Base-by-base conservation (phyloP, 1,139 yeast species). In the Magnusiomyces suaveolens region DNA sequence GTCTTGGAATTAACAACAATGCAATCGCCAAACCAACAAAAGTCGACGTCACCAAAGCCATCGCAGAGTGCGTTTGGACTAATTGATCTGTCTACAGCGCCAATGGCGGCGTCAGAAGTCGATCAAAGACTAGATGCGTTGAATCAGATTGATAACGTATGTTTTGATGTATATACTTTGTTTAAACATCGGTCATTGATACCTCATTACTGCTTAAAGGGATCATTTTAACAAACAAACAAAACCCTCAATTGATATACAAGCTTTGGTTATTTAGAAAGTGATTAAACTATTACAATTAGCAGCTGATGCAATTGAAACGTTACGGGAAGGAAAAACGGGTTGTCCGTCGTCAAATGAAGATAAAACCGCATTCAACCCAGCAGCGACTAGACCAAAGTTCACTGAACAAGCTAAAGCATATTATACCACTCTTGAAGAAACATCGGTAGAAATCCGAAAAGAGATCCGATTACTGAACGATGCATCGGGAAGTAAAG, bases 271-370 rank as follows among this genome's bases (percentile, higher is more conserved):
- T n/a, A n/a, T n/a, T 29, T 46, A 62, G 57, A 66, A 68, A 57
- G 69, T 75, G 32, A 69, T 75, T 46, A 59, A 70, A 26, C 62
- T 75, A 54, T 58, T 75, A 25, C 70, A 69, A 43, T 65, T 67
- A 32, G 77, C 76, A 1, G 69, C 77, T 1, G 65, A 64, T 26
- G 71, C 75, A 1, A 69, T 74, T 2, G 70, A 65, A 43, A 66
- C 75, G 29, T 58, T 75, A 51, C 67, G 68, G 49, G 62, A 64
- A 43, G 76, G 73, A 52, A 74, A 71, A 59, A 66, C 63, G 50
- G 65, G 65, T 6, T 8, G 46, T 10, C n/a, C 21, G n/a, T 47
- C 60, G 58, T 52, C 56, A 50, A 50, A 56, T 25, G 47, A 63
- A 58, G 48, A 61, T 54, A 66, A 61, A 56, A 62, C 60, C 6